Conservation (phyloP, 2,329 filamentous ascomycete genomes). For the Apiospora aurea region DNA sequence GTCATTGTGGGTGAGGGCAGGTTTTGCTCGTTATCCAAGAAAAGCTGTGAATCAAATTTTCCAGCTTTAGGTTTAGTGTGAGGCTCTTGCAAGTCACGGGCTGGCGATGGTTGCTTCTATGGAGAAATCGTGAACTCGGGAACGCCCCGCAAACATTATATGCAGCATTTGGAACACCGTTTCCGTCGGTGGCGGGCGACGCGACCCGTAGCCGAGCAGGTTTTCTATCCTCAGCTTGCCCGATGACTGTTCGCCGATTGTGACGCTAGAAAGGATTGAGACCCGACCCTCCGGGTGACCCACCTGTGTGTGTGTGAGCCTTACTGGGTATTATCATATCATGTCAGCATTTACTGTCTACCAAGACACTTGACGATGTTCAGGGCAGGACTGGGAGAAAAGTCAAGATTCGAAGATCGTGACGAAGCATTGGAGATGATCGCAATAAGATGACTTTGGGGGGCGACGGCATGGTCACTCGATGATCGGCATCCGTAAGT, state of each 20-base stretch:
- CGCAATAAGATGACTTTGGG: neutral
- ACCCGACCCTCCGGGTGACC: neutral
- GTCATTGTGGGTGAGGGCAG: conserved; percentile 30
- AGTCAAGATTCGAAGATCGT: neutral
- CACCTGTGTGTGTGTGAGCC: neutral
- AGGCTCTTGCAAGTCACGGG: neutral
- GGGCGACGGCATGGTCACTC: neutral
- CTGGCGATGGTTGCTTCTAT: neutral
- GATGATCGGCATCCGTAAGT: neutral
- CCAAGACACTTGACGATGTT: no score
- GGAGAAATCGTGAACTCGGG: neutral
- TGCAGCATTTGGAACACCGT: neutral
- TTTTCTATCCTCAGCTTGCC: neutral
- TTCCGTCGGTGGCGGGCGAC: neutral
- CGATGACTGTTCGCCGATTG: conserved; percentile 13
- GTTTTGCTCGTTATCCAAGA: no score
- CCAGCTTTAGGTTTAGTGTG: neutral
- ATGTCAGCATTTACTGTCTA: neutral
- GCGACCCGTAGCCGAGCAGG: neutral
- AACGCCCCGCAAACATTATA: neutral
- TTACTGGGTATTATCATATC: neutral
- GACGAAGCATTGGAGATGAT: neutral
- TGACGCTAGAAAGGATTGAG: neutral
- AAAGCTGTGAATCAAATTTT: neutral
- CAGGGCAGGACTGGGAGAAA: neutral